Conservation (phyloP, 139 green algal species). For the Asterochloris sp. region DNA sequence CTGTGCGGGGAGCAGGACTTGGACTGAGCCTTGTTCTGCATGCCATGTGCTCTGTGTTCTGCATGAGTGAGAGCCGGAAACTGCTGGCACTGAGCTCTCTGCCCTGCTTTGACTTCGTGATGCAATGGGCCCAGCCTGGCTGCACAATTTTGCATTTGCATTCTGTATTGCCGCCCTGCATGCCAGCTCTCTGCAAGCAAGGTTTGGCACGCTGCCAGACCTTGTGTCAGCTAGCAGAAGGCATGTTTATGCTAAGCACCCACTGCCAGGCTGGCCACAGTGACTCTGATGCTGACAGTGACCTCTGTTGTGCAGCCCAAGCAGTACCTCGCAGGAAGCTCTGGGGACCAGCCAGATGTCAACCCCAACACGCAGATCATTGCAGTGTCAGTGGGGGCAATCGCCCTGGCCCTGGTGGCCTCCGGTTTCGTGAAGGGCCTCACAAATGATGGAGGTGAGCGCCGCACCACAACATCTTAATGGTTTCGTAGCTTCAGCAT, state of each 20-base stretch:
- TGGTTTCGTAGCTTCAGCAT: too few species aligned
- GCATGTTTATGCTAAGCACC: background rate
- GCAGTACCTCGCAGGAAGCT: conserved; percentile 1
- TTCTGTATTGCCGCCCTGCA: too few species aligned
- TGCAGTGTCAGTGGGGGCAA: background rate
- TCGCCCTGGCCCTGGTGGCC: conserved; percentile 1
- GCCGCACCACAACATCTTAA: too few species aligned
- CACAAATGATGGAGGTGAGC: conserved; percentile 6
- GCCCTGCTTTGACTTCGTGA: too few species aligned
- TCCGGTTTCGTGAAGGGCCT: conserved; percentile 6
- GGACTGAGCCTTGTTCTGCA: too few species aligned
- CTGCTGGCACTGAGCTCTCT: too few species aligned
- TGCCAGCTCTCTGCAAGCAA: background rate
- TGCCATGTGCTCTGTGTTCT: too few species aligned
- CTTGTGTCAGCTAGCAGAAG: background rate
- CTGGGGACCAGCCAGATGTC: background rate
- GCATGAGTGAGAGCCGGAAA: too few species aligned
- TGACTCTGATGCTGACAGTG: background rate
- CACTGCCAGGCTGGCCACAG: background rate
- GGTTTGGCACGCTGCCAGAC: background rate
- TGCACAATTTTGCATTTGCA: too few species aligned
- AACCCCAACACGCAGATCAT: conserved; percentile 2
- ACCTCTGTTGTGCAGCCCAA: background rate
- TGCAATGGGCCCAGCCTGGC: too few species aligned
- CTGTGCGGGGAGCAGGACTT: too few species aligned